A percentile compares a stretch with the other conserved stretches of the same genome.
phyloP scores from a whole-genome alignment of 768 basidiomycete genomes.

The Cubamyces lactineus region DNA sequence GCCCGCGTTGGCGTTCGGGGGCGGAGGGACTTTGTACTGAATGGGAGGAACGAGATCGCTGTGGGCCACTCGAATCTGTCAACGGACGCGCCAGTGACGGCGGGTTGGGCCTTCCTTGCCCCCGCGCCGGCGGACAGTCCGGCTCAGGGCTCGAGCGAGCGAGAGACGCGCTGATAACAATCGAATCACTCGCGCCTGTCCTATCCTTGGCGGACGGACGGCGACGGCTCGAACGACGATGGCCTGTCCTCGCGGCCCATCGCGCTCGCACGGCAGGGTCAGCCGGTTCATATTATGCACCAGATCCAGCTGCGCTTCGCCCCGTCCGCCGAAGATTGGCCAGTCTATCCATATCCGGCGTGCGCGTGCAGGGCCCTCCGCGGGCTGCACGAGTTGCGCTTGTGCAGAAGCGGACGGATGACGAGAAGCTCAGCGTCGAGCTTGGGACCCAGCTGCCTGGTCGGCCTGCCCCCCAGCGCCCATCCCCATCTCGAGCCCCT shows the following conservation, averaged over 20 bases:
- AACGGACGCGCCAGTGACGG: neutral
- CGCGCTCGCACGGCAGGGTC: slow-evolving; percentile 15
- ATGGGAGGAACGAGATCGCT: slow-evolving; percentile 9
- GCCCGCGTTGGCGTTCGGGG: too few relatives aligned
- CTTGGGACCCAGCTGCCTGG: neutral
- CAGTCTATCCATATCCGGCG: neutral
- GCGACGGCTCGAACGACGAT: neutral
- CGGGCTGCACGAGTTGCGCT: neutral
- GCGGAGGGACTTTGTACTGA: neutral
- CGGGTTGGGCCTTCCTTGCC: slow-evolving; percentile 10
- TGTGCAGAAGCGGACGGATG: slow-evolving; percentile 13
- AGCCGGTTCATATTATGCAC: neutral
- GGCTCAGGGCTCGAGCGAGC: neutral
- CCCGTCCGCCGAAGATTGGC: slow-evolving; percentile 5
- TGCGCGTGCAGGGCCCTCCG: neutral
- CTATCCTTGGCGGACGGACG: slow-evolving; percentile 6
- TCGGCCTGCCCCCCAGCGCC: neutral
- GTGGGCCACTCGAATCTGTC: slow-evolving; percentile 11
- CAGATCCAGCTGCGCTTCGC: neutral
- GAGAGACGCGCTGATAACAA: slow-evolving; percentile 16
- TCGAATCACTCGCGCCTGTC: neutral
- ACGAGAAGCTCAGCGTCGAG: slow-evolving; percentile 5
- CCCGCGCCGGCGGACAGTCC: neutral
- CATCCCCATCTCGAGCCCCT: slow-evolving; percentile 1
- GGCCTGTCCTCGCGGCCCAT: neutral